These are phyloP conservation scores for Gynostemma pentaphyllum DNA, from an alignment of 306 rosid genomes.

Conservation along the genomic window DNA sequence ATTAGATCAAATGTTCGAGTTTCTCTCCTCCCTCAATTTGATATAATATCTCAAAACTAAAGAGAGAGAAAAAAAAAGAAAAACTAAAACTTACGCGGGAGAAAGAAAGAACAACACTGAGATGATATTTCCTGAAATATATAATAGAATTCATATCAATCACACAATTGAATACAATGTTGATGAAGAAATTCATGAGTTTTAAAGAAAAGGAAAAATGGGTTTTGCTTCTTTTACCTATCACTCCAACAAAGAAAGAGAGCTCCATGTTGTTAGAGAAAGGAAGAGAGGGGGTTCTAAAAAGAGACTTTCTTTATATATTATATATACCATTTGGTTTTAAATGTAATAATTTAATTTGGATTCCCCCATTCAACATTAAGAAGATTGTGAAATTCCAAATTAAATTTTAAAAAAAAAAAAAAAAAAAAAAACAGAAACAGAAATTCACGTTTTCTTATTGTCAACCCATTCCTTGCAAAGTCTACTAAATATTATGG, in stretches of 20 bases:
- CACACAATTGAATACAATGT: neutral
- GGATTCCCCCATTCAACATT: neutral
- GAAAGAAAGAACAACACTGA: neutral
- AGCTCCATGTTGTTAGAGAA: neutral
- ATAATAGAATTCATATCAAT: neutral
- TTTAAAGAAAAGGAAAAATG: neutral
- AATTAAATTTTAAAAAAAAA: too few relatives aligned
- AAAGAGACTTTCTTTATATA: neutral
- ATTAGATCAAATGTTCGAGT: too few relatives aligned
- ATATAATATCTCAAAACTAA: too few relatives aligned
- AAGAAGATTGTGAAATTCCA: too few relatives aligned
- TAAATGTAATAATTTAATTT: neutral
- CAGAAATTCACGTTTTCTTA: too few relatives aligned
- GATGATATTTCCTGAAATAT: neutral
- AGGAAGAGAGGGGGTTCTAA: neutral
- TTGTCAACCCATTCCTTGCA: neutral
- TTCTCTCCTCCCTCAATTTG: too few relatives aligned
- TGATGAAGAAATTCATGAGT: neutral
- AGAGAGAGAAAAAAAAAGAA: too few relatives aligned
- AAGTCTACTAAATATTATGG: neutral
- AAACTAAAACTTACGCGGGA: neutral
- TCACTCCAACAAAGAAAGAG: conserved; percentile 6
- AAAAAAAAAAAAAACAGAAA: too few relatives aligned
- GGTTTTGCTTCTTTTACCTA: neutral
- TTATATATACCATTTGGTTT: neutral